Base-by-base conservation (phyloP, 306 rosid species). In the Oemleria cerasiformis region DNA sequence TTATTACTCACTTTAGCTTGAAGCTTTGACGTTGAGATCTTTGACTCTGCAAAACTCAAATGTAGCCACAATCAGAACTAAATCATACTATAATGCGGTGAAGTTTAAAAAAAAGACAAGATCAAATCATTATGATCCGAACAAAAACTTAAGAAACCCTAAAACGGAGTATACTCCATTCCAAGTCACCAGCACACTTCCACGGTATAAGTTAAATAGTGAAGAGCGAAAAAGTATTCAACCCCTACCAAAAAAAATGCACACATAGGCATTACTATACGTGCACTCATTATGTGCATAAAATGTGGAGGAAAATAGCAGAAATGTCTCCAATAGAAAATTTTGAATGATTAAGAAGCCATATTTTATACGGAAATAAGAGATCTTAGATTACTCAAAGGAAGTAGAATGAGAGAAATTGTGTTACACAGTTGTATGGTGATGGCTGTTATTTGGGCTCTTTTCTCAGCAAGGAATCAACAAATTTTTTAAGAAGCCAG, bases 1-100 rank as follows among this genome's bases (percentile, higher is more conserved):
- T 63, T 36, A 61, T 69, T 66, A 84, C 96, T 86, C 81, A 93
- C 97, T 83, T 86, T 74, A 73, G 75, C 75, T 75, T 84, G 72
- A 57, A 53, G 60, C 7, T 79, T 54, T 73, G 73, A 49, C 48
- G 77, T 62, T 77, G 84, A 41, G 76, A 73, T 60, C 78, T 69
- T 84, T 84, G 76, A 55, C 72, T 84, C 97, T 93, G 97, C 82
- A 86, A 71, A 78, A 38, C 63, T 50, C 65, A 79, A 75, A 83
- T 68, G 66, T 73, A 63, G 70, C 7, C 50, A 75, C 57, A 77
- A 71, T 62, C 15, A 77, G 49, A 72, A 42, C 41, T 70, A 56
- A 70, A 54, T n/a, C 51, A 38, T 36, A 51, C 53, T 19, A 68
- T 7, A 73, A 57, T 30, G 50, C 2, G 0, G 42, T 55, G 9